phyloP scores from a whole-genome alignment of 2,329 filamentous ascomycete species.

The Verruconis gallopava region DNA sequence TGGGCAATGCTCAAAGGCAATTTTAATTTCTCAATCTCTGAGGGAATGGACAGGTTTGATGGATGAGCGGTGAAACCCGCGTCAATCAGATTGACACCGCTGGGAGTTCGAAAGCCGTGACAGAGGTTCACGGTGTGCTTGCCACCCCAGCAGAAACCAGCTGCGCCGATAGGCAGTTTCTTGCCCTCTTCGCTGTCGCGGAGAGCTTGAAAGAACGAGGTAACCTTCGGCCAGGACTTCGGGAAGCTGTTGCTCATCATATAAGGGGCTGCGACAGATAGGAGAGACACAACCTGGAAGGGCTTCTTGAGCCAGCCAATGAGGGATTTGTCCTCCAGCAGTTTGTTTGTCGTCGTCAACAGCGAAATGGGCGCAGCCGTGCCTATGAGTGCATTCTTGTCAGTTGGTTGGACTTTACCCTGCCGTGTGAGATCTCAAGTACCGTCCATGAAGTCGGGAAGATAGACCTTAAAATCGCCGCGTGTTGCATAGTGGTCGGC shows the following conservation, averaged over 20 bases:
- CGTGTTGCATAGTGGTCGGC: constrained; percentile 42
- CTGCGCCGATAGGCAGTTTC: constrained; percentile 32
- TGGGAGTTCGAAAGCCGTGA: constrained; percentile 16
- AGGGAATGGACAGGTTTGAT: constrained; percentile 33
- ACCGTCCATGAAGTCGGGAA: constrained; percentile 46
- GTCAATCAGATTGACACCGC: constrained; percentile 31
- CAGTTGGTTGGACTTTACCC: not conserved
- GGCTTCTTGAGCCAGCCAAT: constrained; percentile 2
- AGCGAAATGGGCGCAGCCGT: not conserved
- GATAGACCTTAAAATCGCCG: constrained; percentile 37
- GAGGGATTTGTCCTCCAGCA: not conserved
- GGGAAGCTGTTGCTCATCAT: not conserved
- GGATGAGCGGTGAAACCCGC: constrained; percentile 43
- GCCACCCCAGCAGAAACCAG: constrained; percentile 53
- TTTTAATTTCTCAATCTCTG: constrained; percentile 33
- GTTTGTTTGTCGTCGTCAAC: not conserved
- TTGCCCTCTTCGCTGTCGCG: constrained; percentile 9
- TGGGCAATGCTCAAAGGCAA: constrained; percentile 36
- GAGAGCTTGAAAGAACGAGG: constrained; percentile 5
- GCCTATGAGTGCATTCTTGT: too few relatives aligned
- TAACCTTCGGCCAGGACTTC: constrained; percentile 5
- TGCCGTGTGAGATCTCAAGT: too few relatives aligned
- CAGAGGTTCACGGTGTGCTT: constrained; percentile 40
- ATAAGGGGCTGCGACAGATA: constrained; percentile 1
- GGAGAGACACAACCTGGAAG: not conserved